Conservation (phyloP, 495 filamentous ascomycete genomes). For the Aspergillus nidulans region DNA sequence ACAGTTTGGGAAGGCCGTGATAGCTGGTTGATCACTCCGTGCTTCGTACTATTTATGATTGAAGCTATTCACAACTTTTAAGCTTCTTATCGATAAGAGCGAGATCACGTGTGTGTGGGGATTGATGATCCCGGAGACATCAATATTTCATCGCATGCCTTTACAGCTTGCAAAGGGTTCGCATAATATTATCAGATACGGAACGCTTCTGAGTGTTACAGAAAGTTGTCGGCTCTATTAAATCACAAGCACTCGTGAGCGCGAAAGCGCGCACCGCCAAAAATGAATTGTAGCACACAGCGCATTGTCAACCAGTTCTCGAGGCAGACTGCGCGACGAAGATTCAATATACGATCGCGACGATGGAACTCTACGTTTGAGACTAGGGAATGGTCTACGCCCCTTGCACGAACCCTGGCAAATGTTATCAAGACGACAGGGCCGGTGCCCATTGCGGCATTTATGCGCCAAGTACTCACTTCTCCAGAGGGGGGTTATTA, state of each 20-base stretch:
- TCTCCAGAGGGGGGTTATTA: slow-evolving; percentile 92
- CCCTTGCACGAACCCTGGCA: slow-evolving; percentile 76
- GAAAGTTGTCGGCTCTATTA: too few species aligned
- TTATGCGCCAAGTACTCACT: slow-evolving; percentile 98
- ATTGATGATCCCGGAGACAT: slow-evolving; percentile 26
- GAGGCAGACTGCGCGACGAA: slow-evolving; percentile 21
- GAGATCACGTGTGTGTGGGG: slow-evolving; percentile 30
- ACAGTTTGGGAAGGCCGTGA: not conserved
- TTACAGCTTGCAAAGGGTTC: not conserved
- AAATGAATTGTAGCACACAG: slow-evolving; percentile 32
- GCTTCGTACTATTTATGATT: not conserved
- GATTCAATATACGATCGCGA: slow-evolving; percentile 13
- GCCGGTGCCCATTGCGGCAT: slow-evolving; percentile 84
- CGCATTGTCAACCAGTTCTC: slow-evolving; percentile 32
- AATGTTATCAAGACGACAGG: slow-evolving; percentile 80
- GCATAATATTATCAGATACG: not conserved
- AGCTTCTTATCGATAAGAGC: slow-evolving; percentile 21
- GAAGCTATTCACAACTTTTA: not conserved
- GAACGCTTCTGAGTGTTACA: too few species aligned
- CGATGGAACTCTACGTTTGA: slow-evolving; percentile 37
- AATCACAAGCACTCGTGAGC: not conserved
- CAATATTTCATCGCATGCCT: not conserved
- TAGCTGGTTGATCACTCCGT: too few species aligned
- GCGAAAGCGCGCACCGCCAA: not conserved
- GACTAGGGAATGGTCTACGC: slow-evolving; percentile 75